Evolutionary conservation across 176 grass and related monocot species (phyloP).

Genomic region (Paspalum vaginatum): DNA sequence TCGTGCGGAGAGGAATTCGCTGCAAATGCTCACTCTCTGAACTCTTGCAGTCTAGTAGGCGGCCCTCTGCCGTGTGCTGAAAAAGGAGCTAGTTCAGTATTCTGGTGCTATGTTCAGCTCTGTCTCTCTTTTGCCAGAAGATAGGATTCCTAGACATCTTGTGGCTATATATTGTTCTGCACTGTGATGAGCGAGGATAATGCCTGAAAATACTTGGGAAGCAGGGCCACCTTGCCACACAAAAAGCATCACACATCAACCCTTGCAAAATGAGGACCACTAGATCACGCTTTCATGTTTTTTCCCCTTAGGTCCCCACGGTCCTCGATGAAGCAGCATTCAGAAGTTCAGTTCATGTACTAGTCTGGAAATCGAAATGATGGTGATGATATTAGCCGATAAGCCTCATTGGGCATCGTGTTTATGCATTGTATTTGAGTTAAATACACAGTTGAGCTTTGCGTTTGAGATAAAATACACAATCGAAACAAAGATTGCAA

Average conservation of each 20-base stretch:
- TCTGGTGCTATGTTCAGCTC: neutral
- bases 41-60: neutral
- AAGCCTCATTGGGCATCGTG: neutral
- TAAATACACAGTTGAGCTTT: neutral
- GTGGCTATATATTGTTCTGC: neutral
- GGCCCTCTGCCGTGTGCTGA: too few relatives aligned
- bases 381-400: neutral
- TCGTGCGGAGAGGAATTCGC: too few relatives aligned
- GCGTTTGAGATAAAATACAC: neutral
- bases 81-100: too few relatives aligned
- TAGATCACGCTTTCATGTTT: neutral
- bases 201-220: constrained; percentile 2
- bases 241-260: neutral
- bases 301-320: neutral
- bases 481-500: neutral
- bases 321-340: neutral
- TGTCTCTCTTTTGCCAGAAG: neutral
- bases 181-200: neutral
- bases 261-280: neutral
- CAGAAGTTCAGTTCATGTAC: too few relatives aligned
- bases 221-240: neutral
- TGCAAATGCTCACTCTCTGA: neutral
- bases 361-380: too few relatives aligned
- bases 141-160: neutral
- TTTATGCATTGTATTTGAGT: constrained; percentile 18